Conservation (phyloP, 2,329 filamentous ascomycete species). For the Ascochyta rabiei region DNA sequence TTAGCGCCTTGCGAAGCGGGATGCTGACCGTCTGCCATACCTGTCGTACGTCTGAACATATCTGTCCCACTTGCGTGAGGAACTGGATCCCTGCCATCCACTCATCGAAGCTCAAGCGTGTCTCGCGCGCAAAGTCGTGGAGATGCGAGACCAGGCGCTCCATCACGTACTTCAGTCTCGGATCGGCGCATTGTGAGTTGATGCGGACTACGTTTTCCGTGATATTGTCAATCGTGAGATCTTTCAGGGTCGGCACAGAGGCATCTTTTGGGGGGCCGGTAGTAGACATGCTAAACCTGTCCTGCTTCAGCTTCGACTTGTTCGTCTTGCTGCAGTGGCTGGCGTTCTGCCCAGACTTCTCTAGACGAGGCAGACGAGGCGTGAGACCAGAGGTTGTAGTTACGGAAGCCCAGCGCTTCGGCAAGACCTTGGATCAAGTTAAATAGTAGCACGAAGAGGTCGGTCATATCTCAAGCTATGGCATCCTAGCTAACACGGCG, state of each 20-base stretch:
- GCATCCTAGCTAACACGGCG: constrained; percentile 1
- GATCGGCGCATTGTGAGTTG: constrained; percentile 71
- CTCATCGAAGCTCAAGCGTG: constrained; percentile 74
- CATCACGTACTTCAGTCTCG: constrained; percentile 73
- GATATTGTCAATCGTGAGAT: constrained; percentile 80
- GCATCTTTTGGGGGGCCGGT: neutral
- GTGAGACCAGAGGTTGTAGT: constrained; percentile 10
- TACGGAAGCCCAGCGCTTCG: constrained; percentile 1
- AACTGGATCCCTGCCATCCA: constrained; percentile 79
- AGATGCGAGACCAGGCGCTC: constrained; percentile 76
- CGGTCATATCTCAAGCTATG: constrained; percentile 8
- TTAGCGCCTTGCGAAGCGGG: neutral
- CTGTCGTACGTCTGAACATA: constrained; percentile 74
- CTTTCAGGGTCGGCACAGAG: constrained; percentile 62
- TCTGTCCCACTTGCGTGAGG: constrained; percentile 74
- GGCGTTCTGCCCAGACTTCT: constrained; percentile 10
- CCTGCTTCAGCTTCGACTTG: neutral
- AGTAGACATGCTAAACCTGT: constrained; percentile 5
- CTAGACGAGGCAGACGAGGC: constrained; percentile 4
- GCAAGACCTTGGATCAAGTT: neutral
- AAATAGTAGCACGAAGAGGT: constrained; percentile 4
- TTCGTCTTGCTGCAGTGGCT: constrained; percentile 13
- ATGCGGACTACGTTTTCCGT: constrained; percentile 74
- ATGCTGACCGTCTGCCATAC: constrained; percentile 47
- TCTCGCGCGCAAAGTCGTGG: constrained; percentile 83